Evolutionary conservation across 257 asterid species (phyloP), one percentile per base, ranked within the genome.

Genomic region (Solanum okadae): DNA sequence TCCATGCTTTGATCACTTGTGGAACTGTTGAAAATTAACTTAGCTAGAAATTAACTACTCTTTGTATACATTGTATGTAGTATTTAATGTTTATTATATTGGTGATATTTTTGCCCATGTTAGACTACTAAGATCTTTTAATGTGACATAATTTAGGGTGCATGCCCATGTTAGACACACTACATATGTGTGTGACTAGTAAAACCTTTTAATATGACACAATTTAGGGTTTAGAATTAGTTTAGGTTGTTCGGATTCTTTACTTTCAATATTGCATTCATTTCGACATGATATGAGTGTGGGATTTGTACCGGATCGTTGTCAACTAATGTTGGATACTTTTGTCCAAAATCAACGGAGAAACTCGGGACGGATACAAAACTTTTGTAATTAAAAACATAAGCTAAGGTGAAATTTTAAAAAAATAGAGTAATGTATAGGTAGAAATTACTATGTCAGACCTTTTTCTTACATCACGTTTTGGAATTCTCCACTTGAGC

Each of bases 341-440:
- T 63, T n/a, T 4, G 3, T 63, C 14, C 7, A 63, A 63, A 63
- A 63, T n/a, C 71, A 63, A 8, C 0, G 3, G 15, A 63, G 7
- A 63, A 1, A 63, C 4, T 23, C 0, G 3, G 15, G 5, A 2
- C 5, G 4, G 0, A 23, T 23, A 23, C 1, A 10, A 63, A 10
- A 23, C 0, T 0, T 3, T 61, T 10, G 0, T 42, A 3, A 42
- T 63, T 13, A 44, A 44, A 10, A 8, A 63, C 3, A 10, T 0
- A 63, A 23, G 15, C 2, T 63, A 10, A 2, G 31, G 0, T 4
- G 0, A 44, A 44, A 44, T 44, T 18, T 1, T 1, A 20, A 18
- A 6, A 6, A 6, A 56, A 18, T 56, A 56, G 2, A 56, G 4
- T 16, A 52, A 3, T 52, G 1, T 16, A 0, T 52, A 52, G 0